Percentiles rank a stretch among this genome's conserved stretches.
Conservation (phyloP, 345 rosid species). For the Lumnitzera racemosa region DNA sequence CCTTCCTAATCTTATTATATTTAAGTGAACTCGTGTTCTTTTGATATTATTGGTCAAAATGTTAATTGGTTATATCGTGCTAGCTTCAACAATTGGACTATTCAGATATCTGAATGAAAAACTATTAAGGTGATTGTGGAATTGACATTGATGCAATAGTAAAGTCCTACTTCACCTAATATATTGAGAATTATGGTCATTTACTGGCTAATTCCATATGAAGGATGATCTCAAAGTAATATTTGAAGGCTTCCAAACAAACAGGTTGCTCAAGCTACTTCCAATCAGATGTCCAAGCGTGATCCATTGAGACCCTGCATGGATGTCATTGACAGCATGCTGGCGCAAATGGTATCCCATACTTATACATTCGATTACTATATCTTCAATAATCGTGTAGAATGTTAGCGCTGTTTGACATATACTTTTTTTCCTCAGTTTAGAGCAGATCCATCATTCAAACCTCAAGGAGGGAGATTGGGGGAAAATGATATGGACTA, state of each 20-base stretch:
- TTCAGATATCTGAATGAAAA: too few species aligned
- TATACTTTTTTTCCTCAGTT: conserved; percentile 44
- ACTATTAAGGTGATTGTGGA: too few species aligned
- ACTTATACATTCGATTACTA: conserved; percentile 1
- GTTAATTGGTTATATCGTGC: too few species aligned
- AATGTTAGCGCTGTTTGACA: conserved; percentile 5
- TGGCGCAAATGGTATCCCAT: conserved; percentile 63
- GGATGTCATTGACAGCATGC: conserved; percentile 91
- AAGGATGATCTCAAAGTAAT: not conserved
- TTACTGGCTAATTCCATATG: not conserved
- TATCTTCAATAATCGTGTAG: not conserved
- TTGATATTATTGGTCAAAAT: too few species aligned
- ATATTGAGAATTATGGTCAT: too few species aligned
- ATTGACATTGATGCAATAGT: too few species aligned
- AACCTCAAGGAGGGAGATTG: conserved; percentile 95
- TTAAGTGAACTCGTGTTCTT: too few species aligned
- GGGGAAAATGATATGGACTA: conserved; percentile 99
- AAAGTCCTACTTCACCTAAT: too few species aligned
- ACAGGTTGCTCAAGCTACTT: conserved; percentile 99
- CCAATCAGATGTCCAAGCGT: conserved; percentile 98
- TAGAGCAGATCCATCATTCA: conserved; percentile 86
- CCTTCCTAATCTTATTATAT: too few species aligned
- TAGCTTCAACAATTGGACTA: too few species aligned
- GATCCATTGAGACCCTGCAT: conserved; percentile 97
- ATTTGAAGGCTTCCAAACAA: not conserved